These are phyloP conservation scores for Hysterium pulicare DNA, from an alignment of 2,329 filamentous ascomycete species.

Conservation along the genomic window DNA sequence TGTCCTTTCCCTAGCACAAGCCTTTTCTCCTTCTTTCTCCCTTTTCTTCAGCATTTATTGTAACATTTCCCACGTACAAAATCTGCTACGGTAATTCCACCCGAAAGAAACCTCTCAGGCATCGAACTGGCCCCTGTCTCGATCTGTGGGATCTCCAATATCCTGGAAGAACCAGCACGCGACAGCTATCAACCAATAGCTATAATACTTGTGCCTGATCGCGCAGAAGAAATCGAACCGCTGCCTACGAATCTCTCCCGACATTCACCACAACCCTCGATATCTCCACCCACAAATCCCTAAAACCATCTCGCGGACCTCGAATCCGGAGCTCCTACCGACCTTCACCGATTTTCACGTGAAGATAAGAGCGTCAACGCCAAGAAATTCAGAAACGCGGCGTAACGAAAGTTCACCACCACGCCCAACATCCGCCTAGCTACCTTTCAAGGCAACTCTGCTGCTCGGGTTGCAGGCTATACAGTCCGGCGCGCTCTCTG, in stretches of 20 bases:
- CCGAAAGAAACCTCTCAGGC: no score
- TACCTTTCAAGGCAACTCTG: constrained; percentile 9
- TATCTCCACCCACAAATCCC: constrained; percentile 4
- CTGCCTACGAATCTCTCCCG: no score
- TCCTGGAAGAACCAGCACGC: constrained; percentile 30
- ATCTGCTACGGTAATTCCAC: no score
- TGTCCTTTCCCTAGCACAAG: constrained; percentile 14
- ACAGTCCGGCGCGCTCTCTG: constrained; percentile 22
- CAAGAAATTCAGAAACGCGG: constrained; percentile 19
- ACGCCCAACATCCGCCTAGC: background rate
- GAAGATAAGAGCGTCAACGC: constrained; percentile 28
- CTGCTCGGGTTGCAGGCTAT: constrained; percentile 9
- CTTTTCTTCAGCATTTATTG: no score
- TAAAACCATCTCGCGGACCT: constrained; percentile 4
- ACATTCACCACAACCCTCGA: background rate
- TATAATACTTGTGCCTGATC: constrained; percentile 24
- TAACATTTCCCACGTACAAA: no score
- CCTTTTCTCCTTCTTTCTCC: constrained; percentile 1
- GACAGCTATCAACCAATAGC: constrained; percentile 31
- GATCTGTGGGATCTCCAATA: constrained; percentile 13
- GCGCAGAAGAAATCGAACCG: constrained; percentile 13
- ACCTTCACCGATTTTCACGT: constrained; percentile 21
- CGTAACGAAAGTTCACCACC: constrained; percentile 4
- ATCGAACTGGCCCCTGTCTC: no score
- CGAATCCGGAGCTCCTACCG: background rate